Evolutionary conservation across 805 yeast species (phyloP), one percentile per base, ranked within the genome.

Genomic region (Kluyveromyces dobzhanskii): DNA sequence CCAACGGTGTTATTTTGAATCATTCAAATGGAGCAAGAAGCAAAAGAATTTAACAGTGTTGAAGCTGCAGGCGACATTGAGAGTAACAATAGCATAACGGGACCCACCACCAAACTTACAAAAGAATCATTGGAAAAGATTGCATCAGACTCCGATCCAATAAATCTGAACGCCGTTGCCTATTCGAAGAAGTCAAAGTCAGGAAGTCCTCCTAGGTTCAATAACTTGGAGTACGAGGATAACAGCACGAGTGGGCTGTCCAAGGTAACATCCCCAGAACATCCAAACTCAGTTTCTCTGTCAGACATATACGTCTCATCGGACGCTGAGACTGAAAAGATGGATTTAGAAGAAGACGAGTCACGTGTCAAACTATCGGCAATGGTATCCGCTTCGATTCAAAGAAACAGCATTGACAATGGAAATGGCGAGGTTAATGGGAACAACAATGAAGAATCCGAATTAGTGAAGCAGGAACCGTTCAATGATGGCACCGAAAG

Each of bases 311-410:
- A 52, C 38, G 45, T 57, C 23, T 53, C 61, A 10, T 80, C 92
- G 12, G 96, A 87, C 60, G 95, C 92, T 13, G 97, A 87, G 56
- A 87, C 97, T 0, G 96, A 87, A 54, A 80, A 76, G 50, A 76
- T 86, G 85, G 90, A 77, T 32, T 54, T 62, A 45, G 56, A 62
- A 17, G 37, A 34, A 17, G 37, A 34, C 29, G 30, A 34, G 21
- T 34, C 37, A 34, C 37, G 37, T 34, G 37, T 18, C 18, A 34
- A 16, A 3, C 19, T 34, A 14, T 24, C 37, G 19, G 30, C 23
- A 12, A 34, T 34, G 30, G 50, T 59, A 12, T 27, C 30, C 16
- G n/a, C 6, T 14, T 12, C 30, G 30, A 21, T 21, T 71, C 44
- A 63, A 69, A 19, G 69, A 59, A 40, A 54, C 69, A 46, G 72